phyloP scores from a whole-genome alignment of 345 rosid species.

The Aquilaria yunnanensis region DNA sequence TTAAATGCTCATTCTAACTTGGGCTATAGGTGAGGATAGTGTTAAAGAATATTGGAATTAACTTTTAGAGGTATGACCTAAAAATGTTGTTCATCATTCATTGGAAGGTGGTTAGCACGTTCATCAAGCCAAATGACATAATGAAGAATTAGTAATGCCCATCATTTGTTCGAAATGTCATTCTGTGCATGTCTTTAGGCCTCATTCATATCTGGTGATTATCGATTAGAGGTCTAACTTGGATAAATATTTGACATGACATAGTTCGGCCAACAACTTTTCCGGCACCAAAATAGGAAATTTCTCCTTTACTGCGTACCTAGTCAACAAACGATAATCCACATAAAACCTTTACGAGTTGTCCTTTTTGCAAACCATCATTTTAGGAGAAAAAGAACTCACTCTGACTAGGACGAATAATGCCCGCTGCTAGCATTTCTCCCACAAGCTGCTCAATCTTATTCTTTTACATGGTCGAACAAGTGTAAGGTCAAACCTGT shows the following conservation, averaged over 20 bases:
- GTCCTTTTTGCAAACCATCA: too few species aligned
- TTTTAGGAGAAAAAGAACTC: too few species aligned
- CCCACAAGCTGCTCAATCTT: too few species aligned
- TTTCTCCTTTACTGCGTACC: not conserved
- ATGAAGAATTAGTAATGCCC: not conserved
- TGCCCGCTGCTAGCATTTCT: too few species aligned
- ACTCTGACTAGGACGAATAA: too few species aligned
- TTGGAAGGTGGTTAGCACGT: not conserved
- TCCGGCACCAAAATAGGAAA: constrained; percentile 1
- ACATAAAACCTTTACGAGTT: too few species aligned
- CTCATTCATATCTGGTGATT: not conserved
- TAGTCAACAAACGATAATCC: not conserved
- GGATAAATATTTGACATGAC: not conserved
- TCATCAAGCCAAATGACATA: not conserved
- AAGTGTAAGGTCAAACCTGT: too few species aligned
- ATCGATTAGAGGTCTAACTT: not conserved
- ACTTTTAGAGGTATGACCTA: not conserved
- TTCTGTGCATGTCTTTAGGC: not conserved
- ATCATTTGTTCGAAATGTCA: not conserved
- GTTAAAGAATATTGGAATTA: not conserved
- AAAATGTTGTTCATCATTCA: not conserved
- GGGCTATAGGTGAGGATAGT: not conserved
- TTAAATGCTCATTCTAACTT: not conserved
- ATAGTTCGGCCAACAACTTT: not conserved
- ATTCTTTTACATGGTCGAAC: too few species aligned